These are phyloP conservation scores for Neurospora sp. DNA, from an alignment of 495 filamentous ascomycete genomes.

Conservation along the genomic window DNA sequence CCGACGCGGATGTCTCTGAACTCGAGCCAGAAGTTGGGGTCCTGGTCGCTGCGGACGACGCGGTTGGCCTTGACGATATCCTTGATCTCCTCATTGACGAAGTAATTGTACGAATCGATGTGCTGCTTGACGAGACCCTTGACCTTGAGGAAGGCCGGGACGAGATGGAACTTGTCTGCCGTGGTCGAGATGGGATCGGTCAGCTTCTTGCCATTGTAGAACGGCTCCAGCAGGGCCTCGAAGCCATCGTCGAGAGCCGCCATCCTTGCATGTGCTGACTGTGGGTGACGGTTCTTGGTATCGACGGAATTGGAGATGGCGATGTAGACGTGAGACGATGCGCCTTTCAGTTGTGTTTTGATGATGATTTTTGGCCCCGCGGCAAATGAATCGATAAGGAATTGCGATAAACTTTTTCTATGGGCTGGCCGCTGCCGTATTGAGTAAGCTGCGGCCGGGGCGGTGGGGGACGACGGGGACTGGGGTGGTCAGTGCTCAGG, in stretches of 20 bases:
- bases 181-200: slow-evolving; percentile 91
- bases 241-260: slow-evolving; percentile 48
- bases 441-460: not conserved
- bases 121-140: slow-evolving; percentile 65
- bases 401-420: not conserved
- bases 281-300: not conserved
- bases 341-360: not conserved
- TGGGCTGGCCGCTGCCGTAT: not conserved
- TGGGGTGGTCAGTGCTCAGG: not conserved
- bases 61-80: slow-evolving; percentile 88
- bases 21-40: slow-evolving; percentile 76
- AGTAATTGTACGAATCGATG: slow-evolving; percentile 95
- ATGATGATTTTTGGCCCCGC: not conserved
- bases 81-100: slow-evolving; percentile 89
- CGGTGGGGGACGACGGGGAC: not conserved
- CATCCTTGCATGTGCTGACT: slow-evolving; percentile 23
- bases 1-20: slow-evolving; percentile 83
- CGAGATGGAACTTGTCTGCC: slow-evolving; percentile 88
- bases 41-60: slow-evolving; percentile 76
- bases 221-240: slow-evolving; percentile 83
- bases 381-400: not conserved
- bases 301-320: not conserved
- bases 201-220: slow-evolving; percentile 89
- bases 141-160: slow-evolving; percentile 93
- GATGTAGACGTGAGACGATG: not conserved